A percentile compares a stretch with the other conserved stretches of the same genome.
Evolutionary conservation across 441 rosid species (phyloP).

Genomic region (Rhodomyrtus psidioides): DNA sequence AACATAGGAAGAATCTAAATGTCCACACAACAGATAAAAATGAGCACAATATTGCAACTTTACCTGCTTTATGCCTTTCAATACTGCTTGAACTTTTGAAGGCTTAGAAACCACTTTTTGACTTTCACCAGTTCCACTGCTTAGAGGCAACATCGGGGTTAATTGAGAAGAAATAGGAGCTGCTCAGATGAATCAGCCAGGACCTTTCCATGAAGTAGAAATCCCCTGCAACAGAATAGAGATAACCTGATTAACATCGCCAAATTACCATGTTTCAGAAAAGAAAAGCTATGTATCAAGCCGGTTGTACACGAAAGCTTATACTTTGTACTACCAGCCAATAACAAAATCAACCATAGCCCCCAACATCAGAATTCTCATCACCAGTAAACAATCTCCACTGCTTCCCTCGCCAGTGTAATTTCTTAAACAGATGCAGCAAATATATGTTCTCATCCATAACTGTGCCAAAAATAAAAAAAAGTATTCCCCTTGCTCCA

Average conservation of each 20-base stretch:
- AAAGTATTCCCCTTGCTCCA: neutral
- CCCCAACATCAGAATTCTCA: neutral
- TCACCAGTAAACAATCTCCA: neutral
- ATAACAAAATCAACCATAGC: neutral
- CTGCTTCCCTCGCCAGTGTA: neutral
- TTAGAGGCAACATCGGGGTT: constrained; percentile 41
- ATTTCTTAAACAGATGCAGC: neutral
- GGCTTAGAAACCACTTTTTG: constrained; percentile 53
- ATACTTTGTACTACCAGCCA: neutral
- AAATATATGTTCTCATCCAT: neutral
- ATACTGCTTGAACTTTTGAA: constrained; percentile 64
- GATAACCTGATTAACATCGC: neutral
- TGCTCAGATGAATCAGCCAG: constrained; percentile 37
- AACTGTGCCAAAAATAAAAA: neutral
- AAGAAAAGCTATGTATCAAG: neutral
- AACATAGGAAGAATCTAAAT: neutral
- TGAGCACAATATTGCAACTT: neutral
- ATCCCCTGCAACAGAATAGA: too few species aligned
- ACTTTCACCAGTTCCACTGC: constrained; percentile 51
- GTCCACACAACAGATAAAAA: neutral
- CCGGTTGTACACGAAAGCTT: neutral
- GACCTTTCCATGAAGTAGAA: constrained; percentile 47
- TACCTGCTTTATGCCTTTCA: constrained; percentile 84
- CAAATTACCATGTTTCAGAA: neutral
- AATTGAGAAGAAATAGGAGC: constrained; percentile 65